Conservation (phyloP, 2,329 filamentous ascomycete genomes). For the Ophiosphaerella herpotricha region DNA sequence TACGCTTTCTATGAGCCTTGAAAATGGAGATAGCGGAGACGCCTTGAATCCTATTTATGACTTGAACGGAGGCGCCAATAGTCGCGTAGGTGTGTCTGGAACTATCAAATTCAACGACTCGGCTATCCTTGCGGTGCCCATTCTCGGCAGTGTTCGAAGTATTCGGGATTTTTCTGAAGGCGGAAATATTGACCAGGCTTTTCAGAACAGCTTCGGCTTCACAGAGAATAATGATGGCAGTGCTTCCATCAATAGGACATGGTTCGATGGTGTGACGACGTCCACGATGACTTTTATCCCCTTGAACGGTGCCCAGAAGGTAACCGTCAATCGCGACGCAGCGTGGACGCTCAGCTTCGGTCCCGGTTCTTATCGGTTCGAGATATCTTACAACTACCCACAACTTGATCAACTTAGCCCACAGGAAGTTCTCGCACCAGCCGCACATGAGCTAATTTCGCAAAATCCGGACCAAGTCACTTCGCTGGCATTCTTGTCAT, state of each 20-base stretch:
- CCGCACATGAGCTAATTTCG: constrained; percentile 53
- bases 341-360: constrained; percentile 55
- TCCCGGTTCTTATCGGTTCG: constrained; percentile 62
- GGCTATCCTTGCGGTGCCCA: constrained; percentile 59
- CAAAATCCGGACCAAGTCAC: constrained; percentile 54
- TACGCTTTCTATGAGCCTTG: constrained; percentile 57
- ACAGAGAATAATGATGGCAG: constrained; percentile 48
- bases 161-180: constrained; percentile 68
- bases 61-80: constrained; percentile 34
- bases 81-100: constrained; percentile 60
- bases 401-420: constrained; percentile 61
- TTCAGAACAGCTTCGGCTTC: constrained; percentile 60
- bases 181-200: constrained; percentile 55
- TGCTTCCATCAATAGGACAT: constrained; percentile 57
- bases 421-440: constrained; percentile 55
- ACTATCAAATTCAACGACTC: constrained; percentile 63
- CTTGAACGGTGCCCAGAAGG: constrained; percentile 23
- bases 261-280: constrained; percentile 66
- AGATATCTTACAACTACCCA: constrained; percentile 65
- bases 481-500: constrained; percentile 67
- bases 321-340: constrained; percentile 11
- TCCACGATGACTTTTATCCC: constrained; percentile 56
- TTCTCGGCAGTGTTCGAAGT: constrained; percentile 65
- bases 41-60: constrained; percentile 55
- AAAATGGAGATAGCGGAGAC: constrained; percentile 53